Base-by-base conservation (phyloP, 2,329 filamentous ascomycete genomes). In the Eurotiales sp. region DNA sequence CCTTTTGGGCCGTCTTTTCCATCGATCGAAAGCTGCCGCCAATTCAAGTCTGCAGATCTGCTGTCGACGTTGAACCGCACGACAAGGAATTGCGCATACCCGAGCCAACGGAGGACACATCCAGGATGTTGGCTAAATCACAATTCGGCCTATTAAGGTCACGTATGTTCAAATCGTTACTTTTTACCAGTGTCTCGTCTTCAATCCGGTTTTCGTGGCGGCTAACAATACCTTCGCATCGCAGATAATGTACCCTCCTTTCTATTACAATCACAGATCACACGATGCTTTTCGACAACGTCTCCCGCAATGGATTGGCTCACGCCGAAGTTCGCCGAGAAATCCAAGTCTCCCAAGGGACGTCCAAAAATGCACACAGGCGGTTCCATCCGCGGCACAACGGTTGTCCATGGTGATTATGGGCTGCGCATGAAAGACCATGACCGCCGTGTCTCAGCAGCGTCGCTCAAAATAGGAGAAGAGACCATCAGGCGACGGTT, bases 371-470 rank as follows among this genome's bases (percentile, higher is more conserved):
- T 97, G 44, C 82, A 88, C 21, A 99, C 91, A 0, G 93, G 93
- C 56, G 93, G 93, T 55, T 95, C 88, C 50, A 85, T 81, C 30
- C 90, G 95, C 69, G 93, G 93, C 60, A 99, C 93, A 30, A 97
- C 92, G 0, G 87, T 99, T 17, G 84, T 95, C 52, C 97, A 90
- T 90, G 93, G 93, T 50, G 91, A 97, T 70, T 99, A 91, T 67
- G 93, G 93, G 8, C 76, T 99, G 60, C 88, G 93, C 52, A 93
- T 99, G 85, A 84, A 80, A 57, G 93, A 99, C 72, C 88, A 96
- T 69, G 88, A 96, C 73, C 87, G 93, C 52, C 84, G 93, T 64
- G 88, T 99, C 67, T 90, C 87, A 59, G 88, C 93, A 21, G 77
- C 83, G 58, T 88, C 95, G 61, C 80, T 99, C 57, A 91, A 91